Base-by-base conservation (phyloP, 1,284 basidiomycete species). In the Lignosus rhinocerotis region DNA sequence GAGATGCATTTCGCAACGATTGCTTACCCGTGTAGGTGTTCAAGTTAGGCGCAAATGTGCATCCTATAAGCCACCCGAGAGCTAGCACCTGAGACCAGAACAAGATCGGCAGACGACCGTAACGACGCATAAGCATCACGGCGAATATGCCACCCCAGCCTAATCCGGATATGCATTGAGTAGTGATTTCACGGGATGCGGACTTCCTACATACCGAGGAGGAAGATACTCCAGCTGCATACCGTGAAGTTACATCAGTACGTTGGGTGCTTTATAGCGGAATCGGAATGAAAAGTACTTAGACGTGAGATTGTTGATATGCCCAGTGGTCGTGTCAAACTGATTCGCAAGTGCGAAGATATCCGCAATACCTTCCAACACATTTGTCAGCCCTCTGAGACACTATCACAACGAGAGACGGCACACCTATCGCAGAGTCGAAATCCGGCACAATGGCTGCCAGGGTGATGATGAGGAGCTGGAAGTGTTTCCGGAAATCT, bases 401-500 rank as follows among this genome's bases (percentile, higher is more conserved):
- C 19, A 11, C 21, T 19, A 10, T 8, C 2, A 5, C 11, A n/a
- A 10, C 6, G 25, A 14, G 6, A 19, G 10, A 16, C 8, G 1
- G 53, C 76, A 52, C 25, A 84, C 86, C 85, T 60, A 86, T 85
- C 0, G 82, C 85, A 12, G 85, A 87, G 63, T 86, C 83, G 61
- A 88, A 88, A 65, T 88, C 87, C 0, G 87, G 87, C 10, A 87
- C 81, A 41, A 88, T 81, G 3, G 87, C 84, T 9, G 87, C 85
- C 38, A 88, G 68, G 0, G 86, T 87, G 56, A 86, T 76, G 59
- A 88, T 84, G 39, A 84, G 60, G 30, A 88, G 71, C 54, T 84
- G 83, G 3, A 86, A 56, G 42, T 77, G 76, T 72, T 88, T 88
- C 43, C 75, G 74, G 38, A 67, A 61, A 53, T 76, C 68, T 25